phyloP scores from a whole-genome alignment of 805 yeast genomes.

The Zygosaccharomyces rouxii region DNA sequence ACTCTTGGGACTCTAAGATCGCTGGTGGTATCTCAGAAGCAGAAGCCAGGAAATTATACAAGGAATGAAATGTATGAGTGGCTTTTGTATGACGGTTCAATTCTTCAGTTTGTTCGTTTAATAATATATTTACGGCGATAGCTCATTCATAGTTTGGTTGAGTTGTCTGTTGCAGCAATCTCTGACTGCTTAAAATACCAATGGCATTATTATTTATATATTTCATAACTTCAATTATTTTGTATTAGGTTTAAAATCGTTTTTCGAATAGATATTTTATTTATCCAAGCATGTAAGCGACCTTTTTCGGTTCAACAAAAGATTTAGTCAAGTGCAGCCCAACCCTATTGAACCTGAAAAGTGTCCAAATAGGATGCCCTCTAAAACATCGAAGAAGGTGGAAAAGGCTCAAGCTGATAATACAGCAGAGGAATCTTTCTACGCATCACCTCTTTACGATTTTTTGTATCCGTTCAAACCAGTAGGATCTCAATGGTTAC shows the following conservation, averaged over 20 bases:
- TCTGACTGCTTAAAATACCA: too few relatives aligned
- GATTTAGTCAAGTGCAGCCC: background rate
- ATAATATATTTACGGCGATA: background rate
- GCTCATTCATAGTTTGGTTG: background rate
- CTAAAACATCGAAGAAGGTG: background rate
- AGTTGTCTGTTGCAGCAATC: too few relatives aligned
- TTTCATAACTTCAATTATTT: background rate
- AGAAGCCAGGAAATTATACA: conserved; percentile 17
- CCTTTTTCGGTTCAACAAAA: background rate
- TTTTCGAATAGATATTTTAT: background rate
- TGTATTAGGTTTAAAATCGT: background rate
- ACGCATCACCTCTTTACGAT: conserved; percentile 68
- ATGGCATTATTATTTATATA: background rate
- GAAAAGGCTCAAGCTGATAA: background rate
- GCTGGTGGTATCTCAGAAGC: conserved; percentile 36
- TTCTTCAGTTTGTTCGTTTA: background rate
- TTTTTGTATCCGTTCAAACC: conserved; percentile 73
- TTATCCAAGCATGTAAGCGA: background rate
- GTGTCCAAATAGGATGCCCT: background rate
- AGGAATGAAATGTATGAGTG: background rate
- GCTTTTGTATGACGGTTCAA: background rate
- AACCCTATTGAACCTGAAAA: background rate
- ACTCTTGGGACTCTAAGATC: conserved; percentile 49
- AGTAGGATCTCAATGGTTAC: conserved; percentile 88
- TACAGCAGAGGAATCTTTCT: conserved; percentile 33